These are phyloP conservation scores for Verbena officinalis DNA, from an alignment of 257 asterid genomes.

Conservation along the genomic window DNA sequence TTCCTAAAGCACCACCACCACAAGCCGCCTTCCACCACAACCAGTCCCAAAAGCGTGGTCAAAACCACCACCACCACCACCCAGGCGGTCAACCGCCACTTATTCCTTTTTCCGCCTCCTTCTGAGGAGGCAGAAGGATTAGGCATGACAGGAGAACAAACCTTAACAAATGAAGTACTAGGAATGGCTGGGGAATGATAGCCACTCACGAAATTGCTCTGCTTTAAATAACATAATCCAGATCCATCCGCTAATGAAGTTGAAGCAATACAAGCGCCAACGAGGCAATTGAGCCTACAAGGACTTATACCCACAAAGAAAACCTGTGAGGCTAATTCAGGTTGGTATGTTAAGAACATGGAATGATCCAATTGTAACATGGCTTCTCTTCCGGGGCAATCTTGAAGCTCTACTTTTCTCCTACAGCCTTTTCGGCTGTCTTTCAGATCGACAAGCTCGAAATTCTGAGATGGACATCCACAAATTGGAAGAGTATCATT, in stretches of 20 bases:
- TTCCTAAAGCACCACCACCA: constrained; percentile 80
- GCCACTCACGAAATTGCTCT: constrained; percentile 57
- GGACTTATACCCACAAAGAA: constrained; percentile 54
- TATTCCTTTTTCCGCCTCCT: constrained; percentile 25
- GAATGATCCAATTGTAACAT: constrained; percentile 66
- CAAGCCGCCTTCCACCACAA: constrained; percentile 56
- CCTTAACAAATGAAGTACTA: constrained; percentile 76
- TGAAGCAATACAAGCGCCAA: constrained; percentile 56
- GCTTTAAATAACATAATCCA: constrained; percentile 65
- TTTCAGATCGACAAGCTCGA: constrained; percentile 47
- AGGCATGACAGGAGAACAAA: constrained; percentile 62
- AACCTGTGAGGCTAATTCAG: constrained; percentile 43
- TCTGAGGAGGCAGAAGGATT: constrained; percentile 39
- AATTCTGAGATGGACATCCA: constrained; percentile 72
- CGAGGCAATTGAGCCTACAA: constrained; percentile 63
- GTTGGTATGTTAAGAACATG: constrained; percentile 60
- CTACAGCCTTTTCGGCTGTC: constrained; percentile 75
- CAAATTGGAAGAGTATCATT: constrained; percentile 63
- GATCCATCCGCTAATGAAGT: constrained; percentile 88
- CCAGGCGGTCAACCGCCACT: constrained; percentile 63
- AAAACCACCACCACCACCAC: constrained; percentile 60
- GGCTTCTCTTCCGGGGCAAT: constrained; percentile 50
- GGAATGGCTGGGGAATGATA: constrained; percentile 70
- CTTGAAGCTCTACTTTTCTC: constrained; percentile 61
- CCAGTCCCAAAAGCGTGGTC: constrained; percentile 52